phyloP scores from a whole-genome alignment of 306 rosid species.

The Urtica urens region DNA sequence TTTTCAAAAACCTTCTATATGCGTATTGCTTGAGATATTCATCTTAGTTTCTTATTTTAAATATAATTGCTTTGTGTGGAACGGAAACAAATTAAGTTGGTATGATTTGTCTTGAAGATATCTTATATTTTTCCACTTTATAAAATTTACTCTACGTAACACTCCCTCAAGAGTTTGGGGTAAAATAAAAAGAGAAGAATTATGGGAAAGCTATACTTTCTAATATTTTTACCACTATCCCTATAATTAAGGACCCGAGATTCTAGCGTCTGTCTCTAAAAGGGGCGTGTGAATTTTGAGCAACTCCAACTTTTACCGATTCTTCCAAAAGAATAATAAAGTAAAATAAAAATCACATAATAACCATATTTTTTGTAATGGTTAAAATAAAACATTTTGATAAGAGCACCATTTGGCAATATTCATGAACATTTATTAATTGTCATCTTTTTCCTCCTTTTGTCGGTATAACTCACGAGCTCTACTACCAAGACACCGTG shows the following conservation, averaged over 20 bases:
- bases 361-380: too few species aligned
- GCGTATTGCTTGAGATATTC: too few species aligned
- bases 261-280: background rate
- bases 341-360: conserved; percentile 8
- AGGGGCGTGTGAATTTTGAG: background rate
- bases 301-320: background rate
- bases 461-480: conserved; percentile 43
- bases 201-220: conserved; percentile 1
- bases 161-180: too few species aligned
- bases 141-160: background rate
- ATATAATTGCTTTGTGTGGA: background rate
- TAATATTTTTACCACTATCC: background rate
- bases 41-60: too few species aligned
- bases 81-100: background rate
- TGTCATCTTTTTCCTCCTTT: conserved; percentile 6
- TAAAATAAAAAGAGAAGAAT: too few species aligned
- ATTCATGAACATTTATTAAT: background rate
- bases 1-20: too few species aligned
- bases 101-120: background rate
- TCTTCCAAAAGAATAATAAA: background rate
- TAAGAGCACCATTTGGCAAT: background rate
- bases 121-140: background rate
- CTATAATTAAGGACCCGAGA: background rate
- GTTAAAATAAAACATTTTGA: background rate
- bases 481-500: conserved; percentile 32